Evolutionary conservation across 2,329 filamentous ascomycete species (phyloP).

Genomic region (Sarocladium strictum): DNA sequence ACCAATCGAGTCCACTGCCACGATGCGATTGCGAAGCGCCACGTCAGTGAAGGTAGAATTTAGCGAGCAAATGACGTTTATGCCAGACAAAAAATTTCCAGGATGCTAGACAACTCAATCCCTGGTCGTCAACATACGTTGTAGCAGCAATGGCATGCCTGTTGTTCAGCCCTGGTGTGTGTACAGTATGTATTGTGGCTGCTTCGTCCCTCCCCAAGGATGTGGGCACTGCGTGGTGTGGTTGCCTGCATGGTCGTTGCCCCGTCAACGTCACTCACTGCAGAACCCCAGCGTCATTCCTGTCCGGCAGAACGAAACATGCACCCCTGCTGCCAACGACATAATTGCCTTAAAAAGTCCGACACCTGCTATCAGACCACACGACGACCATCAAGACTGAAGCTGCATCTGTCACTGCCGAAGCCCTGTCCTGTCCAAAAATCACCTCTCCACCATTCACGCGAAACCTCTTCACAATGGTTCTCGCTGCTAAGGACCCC

Average conservation of each 20-base stretch:
- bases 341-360: slow-evolving; percentile 7
- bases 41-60: background rate
- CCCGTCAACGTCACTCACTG: background rate
- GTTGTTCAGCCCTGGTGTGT: background rate
- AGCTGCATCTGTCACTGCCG: background rate
- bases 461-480: slow-evolving; percentile 19
- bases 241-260: background rate
- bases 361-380: background rate
- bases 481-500: slow-evolving; percentile 61
- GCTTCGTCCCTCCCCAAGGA: no score
- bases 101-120: background rate
- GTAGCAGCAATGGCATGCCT: background rate
- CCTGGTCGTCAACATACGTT: background rate
- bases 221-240: background rate
- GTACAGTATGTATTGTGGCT: no score
- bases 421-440: background rate
- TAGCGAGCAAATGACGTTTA: background rate
- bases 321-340: slow-evolving; percentile 6
- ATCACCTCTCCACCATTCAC: background rate
- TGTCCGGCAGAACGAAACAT: slow-evolving; percentile 6
- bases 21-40: background rate
- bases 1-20: background rate
- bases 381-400: background rate
- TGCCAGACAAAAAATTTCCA: background rate
- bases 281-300: slow-evolving; percentile 4